Evolutionary conservation across 768 basidiomycete genomes (phyloP).

Genomic region (Inosperma sp.): DNA sequence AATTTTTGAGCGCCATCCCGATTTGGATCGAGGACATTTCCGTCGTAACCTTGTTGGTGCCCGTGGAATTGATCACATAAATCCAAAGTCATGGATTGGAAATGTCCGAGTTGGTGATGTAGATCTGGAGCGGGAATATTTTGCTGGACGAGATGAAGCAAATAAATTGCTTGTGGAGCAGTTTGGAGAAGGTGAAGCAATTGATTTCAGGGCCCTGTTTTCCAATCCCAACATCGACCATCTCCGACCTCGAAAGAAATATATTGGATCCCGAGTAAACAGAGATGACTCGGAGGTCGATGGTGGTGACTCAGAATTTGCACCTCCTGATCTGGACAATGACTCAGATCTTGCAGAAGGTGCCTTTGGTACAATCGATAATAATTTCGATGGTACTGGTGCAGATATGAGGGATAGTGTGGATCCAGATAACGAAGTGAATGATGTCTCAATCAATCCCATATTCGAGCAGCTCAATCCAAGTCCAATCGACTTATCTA

Average conservation of each 20-base stretch:
- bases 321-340: too few relatives aligned
- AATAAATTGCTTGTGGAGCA: slow-evolving; percentile 2
- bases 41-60: slow-evolving; percentile 7
- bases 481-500: too few relatives aligned
- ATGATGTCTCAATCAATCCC: too few relatives aligned
- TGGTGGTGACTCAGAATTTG: too few relatives aligned
- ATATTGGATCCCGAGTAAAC: slow-evolving; percentile 5
- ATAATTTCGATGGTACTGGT: too few relatives aligned
- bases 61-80: slow-evolving; percentile 20
- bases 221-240: slow-evolving; percentile 10
- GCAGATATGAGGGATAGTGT: too few relatives aligned
- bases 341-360: too few relatives aligned
- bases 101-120: slow-evolving; percentile 16
- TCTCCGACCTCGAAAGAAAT: slow-evolving; percentile 12
- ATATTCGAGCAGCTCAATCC: too few relatives aligned
- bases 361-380: too few relatives aligned
- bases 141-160: slow-evolving; percentile 5
- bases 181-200: background rate
- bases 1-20: slow-evolving; percentile 14
- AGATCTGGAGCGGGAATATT: slow-evolving; percentile 7
- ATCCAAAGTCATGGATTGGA: slow-evolving; percentile 22
- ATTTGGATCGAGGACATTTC: slow-evolving; percentile 14
- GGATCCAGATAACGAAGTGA: too few relatives aligned
- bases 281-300: background rate
- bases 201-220: slow-evolving; percentile 10